phyloP scores from a whole-genome alignment of 176 grass and related monocot genomes.

The Lolium perenne region DNA sequence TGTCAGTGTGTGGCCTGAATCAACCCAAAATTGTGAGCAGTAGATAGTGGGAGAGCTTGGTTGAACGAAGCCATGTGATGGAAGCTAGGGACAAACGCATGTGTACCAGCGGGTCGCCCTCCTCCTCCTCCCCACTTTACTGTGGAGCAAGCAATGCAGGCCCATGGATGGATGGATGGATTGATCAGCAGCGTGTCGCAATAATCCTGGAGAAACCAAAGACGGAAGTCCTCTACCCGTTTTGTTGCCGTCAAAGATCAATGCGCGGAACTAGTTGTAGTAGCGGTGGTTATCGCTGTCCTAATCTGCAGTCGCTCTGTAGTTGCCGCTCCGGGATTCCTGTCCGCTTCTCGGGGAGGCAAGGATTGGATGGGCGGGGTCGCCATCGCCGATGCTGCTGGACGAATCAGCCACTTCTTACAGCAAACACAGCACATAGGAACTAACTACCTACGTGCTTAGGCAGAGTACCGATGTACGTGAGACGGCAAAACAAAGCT shows the following conservation, averaged over 20 bases:
- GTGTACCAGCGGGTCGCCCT: slow-evolving; percentile 29
- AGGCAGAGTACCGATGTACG: no score
- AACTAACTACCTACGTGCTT: neutral
- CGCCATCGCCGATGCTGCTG: no score
- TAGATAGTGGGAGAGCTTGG: neutral
- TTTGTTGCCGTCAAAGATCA: neutral
- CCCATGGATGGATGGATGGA: slow-evolving; percentile 44
- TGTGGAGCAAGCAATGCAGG: slow-evolving; percentile 27
- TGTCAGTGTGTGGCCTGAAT: slow-evolving; percentile 25
- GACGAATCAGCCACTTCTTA: neutral
- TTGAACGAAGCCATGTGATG: slow-evolving; percentile 45
- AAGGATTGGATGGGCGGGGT: slow-evolving; percentile 45
- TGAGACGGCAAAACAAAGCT: no score
- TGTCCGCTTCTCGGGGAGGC: slow-evolving; percentile 41
- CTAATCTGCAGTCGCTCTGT: neutral
- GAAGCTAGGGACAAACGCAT: slow-evolving; percentile 52
- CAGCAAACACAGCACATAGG: neutral
- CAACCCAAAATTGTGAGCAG: neutral
- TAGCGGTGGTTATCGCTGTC: slow-evolving; percentile 13
- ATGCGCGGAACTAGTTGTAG: neutral
- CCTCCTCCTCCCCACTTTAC: neutral
- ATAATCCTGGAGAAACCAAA: slow-evolving; percentile 32
- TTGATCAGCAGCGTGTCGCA: neutral
- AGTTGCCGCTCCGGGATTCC: slow-evolving; percentile 27
- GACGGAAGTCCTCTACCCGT: slow-evolving; percentile 10